phyloP scores from a whole-genome alignment of 371 early-diverging fungal genomes.

The Apophysomyces elegans region DNA sequence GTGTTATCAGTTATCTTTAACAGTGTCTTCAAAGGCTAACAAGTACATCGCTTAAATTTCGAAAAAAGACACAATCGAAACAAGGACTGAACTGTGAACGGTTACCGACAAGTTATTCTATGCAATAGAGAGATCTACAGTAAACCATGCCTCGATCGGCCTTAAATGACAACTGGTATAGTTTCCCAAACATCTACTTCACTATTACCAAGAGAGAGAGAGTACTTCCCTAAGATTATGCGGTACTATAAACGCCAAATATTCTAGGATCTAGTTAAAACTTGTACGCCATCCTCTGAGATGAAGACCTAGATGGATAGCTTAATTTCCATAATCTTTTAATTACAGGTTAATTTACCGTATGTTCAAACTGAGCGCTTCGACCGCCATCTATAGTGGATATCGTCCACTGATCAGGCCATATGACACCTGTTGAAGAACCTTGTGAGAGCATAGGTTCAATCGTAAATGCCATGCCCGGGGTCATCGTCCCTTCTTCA shows the following conservation, averaged over 20 bases:
- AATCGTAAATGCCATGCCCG: slow-evolving; percentile 87
- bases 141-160: too few species aligned
- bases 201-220: too few species aligned
- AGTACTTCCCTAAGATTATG: too few species aligned
- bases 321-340: slow-evolving; percentile 27
- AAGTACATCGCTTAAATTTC: too few species aligned
- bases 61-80: too few species aligned
- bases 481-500: slow-evolving; percentile 66
- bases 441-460: slow-evolving; percentile 90
- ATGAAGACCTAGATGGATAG: slow-evolving; percentile 14
- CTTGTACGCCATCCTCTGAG: slow-evolving; percentile 17
- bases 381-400: slow-evolving; percentile 82
- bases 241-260: background rate
- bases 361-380: slow-evolving; percentile 92
- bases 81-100: too few species aligned
- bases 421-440: slow-evolving; percentile 63
- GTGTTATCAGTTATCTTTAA: too few species aligned
- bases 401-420: slow-evolving; percentile 93
- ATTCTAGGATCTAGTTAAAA: slow-evolving; percentile 11
- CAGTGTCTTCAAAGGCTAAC: too few species aligned
- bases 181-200: too few species aligned
- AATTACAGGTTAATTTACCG: slow-evolving; percentile 48
- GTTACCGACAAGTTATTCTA: too few species aligned
- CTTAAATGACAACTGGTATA: too few species aligned
- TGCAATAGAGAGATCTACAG: too few species aligned